phyloP scores from a whole-genome alignment of 441 rosid genomes.

The Gossypium schwendimanii region DNA sequence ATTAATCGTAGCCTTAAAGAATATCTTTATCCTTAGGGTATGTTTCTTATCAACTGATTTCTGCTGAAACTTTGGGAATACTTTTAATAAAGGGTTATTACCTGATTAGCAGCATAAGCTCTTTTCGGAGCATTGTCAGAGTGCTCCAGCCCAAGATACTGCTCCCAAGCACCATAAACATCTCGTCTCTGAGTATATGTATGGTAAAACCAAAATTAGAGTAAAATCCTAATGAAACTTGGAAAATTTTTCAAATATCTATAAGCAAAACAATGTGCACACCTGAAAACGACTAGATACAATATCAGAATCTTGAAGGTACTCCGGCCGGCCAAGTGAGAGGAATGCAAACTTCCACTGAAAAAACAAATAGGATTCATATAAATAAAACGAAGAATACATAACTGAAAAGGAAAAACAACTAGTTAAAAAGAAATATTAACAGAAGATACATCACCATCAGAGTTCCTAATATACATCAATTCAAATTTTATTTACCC shows the following conservation, averaged over 20 bases:
- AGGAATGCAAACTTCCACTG: conserved; percentile 53
- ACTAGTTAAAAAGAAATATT: background rate
- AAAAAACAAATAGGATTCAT: conserved; percentile 1
- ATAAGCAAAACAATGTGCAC: background rate
- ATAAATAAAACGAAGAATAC: background rate
- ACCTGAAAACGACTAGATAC: conserved; percentile 48
- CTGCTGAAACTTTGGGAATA: background rate
- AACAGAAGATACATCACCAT: background rate
- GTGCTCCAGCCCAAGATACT: conserved; percentile 53
- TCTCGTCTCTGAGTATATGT: conserved; percentile 29
- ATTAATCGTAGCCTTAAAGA: background rate
- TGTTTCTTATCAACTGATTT: background rate
- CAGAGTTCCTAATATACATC: background rate
- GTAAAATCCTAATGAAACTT: background rate
- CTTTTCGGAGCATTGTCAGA: conserved; percentile 39
- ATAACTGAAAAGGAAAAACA: background rate
- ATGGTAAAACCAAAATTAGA: background rate
- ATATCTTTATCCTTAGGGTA: background rate
- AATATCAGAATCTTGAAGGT: conserved; percentile 40
- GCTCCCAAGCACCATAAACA: conserved; percentile 53
- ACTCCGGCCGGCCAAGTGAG: conserved; percentile 46
- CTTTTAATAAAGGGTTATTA: background rate
- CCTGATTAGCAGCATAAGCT: conserved; percentile 44
- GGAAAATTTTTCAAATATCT: background rate
- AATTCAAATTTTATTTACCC: background rate